Base-by-base conservation (phyloP, 805 yeast genomes). In the Wickerhamiella vanderwaltii region DNA sequence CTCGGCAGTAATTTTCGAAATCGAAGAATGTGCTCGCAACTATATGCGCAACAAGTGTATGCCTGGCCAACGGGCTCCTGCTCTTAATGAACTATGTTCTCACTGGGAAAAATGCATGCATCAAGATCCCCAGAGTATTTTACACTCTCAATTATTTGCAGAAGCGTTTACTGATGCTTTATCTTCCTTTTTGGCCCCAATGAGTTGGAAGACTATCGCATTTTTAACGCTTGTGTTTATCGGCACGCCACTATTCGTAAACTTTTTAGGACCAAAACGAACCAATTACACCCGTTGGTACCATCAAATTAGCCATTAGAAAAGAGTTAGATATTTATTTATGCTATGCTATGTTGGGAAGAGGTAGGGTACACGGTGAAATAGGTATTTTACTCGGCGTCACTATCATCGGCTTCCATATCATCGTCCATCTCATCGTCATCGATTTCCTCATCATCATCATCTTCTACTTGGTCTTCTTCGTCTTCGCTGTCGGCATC, bases 51-150 rank as follows among this genome's bases (percentile, higher is more conserved):
- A 88, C 59, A 72, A 77, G 49, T 88, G 98, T 56, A 52, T 55
- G 49, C 66, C 66, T 9, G 67, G 72, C 1, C 72, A 73, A 3
- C 64, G 88, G 11, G 87, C 77, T 0, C 95, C 94, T 0, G 86
- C 83, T 0, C 58, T 85, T 13, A 91, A 80, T 51, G 59, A 62
- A 1, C 63, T 73, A n/a, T 88, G 98, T 59, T 64, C 69, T 24
- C 67, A 66, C 25, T 84, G 94, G 91, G 79, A 73, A 47, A 70
- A 69, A 44, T 91, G 98, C 58, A 84, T 84, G 86, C 73, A 77
- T 51, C 64, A 77, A 39, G 88, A 84, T 48, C 87, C 94, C 5
- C 69, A 71, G 3, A 60, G 59, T 1, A 68, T 77, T 9, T 86
- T 83, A 3, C 69, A 75, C 37, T 81, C 88, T 1, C 69, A 68